Evolutionary conservation across 306 rosid species (phyloP), one percentile per base, ranked within the genome.

Genomic region (Cucumis hystrix): DNA sequence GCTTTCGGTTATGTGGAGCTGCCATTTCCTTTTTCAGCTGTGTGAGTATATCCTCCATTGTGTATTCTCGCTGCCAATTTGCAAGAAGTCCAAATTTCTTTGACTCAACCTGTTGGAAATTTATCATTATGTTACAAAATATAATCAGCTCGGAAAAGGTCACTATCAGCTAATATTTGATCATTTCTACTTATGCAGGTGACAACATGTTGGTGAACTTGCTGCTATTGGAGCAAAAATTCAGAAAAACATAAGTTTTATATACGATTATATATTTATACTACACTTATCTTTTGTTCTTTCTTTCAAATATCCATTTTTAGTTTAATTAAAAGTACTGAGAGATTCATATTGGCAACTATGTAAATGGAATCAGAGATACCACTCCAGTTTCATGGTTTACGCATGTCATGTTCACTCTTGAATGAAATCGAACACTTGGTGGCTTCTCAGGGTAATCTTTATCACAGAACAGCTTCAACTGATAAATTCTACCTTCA

Each of bases 11-110:
- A 63, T 92, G 98, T 5, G 98, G 88, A 39, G 96, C 87, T 0
- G 96, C 92, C 99, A 96, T 96, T 85, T 96, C 99, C 91, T 92
- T 96, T 85, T 96, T 96, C 96, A 96, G 91, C 89, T 96, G 98
- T 43, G 98, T 92, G 83, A 96, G 96, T 64, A 96, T 91, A 79
- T 91, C 98, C 89, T 96, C 99, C 99, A 96, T 96, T 60, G 92
- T 88, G 90, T 96, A 92, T 85, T 96, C 99, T 63, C 99, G 83
- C 84, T 92, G 97, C 99, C 99, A 96, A 77, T 92, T 96, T 58
- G 93, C 92, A 77, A 96, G 98, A 63, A 87, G 92, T 52, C 92
- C 96, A 73, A 96, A 96, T 83, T 96, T 96, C 88, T 96, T 96
- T 5, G 97, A 80, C 64, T 96, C 99, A 78, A 96, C 96, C 99